Conservation (phyloP, 495 filamentous ascomycete species). For the Annulohypoxylon moriforme region DNA sequence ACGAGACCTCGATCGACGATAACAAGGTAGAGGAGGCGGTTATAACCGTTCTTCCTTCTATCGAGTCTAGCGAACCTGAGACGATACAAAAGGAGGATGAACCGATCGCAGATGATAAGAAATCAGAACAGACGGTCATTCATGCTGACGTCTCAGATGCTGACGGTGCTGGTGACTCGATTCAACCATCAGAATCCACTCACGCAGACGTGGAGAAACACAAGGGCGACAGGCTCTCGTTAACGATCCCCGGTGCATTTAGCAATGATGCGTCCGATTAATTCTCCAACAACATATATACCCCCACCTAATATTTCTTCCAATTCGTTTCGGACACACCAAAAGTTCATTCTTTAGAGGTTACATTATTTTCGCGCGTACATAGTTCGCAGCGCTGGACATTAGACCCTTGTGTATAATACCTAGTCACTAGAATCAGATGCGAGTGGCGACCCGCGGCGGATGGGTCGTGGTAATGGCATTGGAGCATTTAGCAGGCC, state of each 20-base stretch:
- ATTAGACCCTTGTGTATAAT: constrained; percentile 47
- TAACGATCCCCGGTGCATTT: constrained; percentile 36
- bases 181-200: constrained; percentile 1
- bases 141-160: constrained; percentile 1
- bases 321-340: constrained; percentile 18
- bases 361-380: constrained; percentile 39
- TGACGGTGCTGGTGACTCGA: constrained; percentile 7
- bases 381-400: constrained; percentile 38
- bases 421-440: constrained; percentile 41
- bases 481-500: constrained; percentile 41
- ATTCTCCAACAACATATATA: not conserved
- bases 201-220: constrained; percentile 25
- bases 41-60: not conserved
- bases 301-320: constrained; percentile 23
- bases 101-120: constrained; percentile 18
- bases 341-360: constrained; percentile 30
- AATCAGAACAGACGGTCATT: constrained; percentile 10
- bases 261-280: constrained; percentile 25
- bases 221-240: constrained; percentile 35
- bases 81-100: constrained; percentile 22
- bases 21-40: constrained; percentile 9
- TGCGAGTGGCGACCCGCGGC: constrained; percentile 21
- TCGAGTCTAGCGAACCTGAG: constrained; percentile 17
- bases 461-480: constrained; percentile 26
- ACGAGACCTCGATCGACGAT: constrained; percentile 6